Percentiles rank a stretch among this genome's conserved stretches.
Evolutionary conservation across 2,329 filamentous ascomycete species (phyloP).

Genomic region (Cladosporium sp.): DNA sequence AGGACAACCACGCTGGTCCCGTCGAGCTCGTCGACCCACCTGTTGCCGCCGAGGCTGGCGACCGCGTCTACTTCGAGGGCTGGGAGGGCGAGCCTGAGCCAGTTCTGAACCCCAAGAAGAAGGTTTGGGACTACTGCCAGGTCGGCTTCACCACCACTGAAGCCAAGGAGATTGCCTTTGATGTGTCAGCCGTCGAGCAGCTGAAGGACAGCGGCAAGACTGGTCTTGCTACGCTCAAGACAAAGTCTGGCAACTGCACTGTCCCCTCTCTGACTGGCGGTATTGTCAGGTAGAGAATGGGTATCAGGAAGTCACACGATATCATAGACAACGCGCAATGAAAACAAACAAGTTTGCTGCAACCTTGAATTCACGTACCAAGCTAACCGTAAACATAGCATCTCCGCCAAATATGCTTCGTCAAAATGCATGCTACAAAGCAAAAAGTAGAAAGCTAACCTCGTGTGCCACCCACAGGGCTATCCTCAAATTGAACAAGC

Average conservation of each 20-base stretch:
- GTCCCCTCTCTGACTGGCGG: conserved; percentile 80
- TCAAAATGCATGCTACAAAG: not conserved
- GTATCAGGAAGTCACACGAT: not conserved
- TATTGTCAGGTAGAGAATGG: conserved; percentile 67
- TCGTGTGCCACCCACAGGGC: not conserved
- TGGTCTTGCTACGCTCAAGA: conserved; percentile 65
- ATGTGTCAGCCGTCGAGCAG: conserved; percentile 74
- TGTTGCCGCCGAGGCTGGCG: conserved; percentile 74
- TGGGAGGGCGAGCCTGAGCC: conserved; percentile 92
- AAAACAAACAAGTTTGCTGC: not conserved
- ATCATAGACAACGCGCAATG: conserved; percentile 16
- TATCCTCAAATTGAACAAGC: not conserved
- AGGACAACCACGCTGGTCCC: conserved; percentile 80
- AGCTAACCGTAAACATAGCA: not conserved
- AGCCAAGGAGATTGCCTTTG: conserved; percentile 78
- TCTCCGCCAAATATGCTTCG: not conserved
- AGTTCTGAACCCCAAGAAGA: conserved; percentile 98
- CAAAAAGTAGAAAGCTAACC: not conserved
- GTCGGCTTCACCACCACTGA: conserved; percentile 92
- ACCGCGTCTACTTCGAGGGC: conserved; percentile 89
- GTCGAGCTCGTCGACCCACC: conserved; percentile 91
- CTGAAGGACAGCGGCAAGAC: conserved; percentile 63
- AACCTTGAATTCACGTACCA: not conserved
- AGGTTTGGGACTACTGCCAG: conserved; percentile 96
- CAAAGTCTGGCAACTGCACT: conserved; percentile 78